Conservation (phyloP, 257 asterid species). For the Thymus quinquecostatus region DNA sequence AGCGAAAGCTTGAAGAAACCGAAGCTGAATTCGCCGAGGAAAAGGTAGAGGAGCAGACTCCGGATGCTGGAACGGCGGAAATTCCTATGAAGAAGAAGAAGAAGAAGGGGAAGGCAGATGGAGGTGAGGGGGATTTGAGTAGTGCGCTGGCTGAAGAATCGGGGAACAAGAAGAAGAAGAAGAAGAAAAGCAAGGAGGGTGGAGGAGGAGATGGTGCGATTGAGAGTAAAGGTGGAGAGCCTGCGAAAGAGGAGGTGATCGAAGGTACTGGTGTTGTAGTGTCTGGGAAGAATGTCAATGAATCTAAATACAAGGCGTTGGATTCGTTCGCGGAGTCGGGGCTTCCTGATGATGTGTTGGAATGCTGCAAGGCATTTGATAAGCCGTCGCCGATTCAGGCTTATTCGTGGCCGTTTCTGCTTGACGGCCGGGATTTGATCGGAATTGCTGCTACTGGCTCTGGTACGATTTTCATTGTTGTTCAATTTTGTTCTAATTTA, state of each 20-base stretch:
- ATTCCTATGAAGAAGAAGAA: constrained; percentile 40
- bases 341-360: constrained; percentile 63
- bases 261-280: constrained; percentile 59
- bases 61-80: constrained; percentile 39
- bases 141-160: neutral
- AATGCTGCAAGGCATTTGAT: constrained; percentile 81
- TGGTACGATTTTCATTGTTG: constrained; percentile 42
- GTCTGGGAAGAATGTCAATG: constrained; percentile 72
- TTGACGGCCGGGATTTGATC: constrained; percentile 88
- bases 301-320: constrained; percentile 64
- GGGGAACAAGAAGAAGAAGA: constrained; percentile 42
- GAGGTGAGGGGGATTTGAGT: constrained; percentile 8
- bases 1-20: constrained; percentile 63
- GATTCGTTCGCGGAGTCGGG: constrained; percentile 68
- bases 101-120: constrained; percentile 38
- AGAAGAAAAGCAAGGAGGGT: constrained; percentile 33
- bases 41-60: constrained; percentile 30
- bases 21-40: constrained; percentile 46
- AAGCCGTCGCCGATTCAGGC: constrained; percentile 97
- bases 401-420: constrained; percentile 93
- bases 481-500: neutral
- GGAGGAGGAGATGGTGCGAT: constrained; percentile 28
- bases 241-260: constrained; percentile 43
- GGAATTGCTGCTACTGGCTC: constrained; percentile 98
- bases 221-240: constrained; percentile 25